phyloP scores from a whole-genome alignment of 495 filamentous ascomycete species.

The Viridothelium virens region DNA sequence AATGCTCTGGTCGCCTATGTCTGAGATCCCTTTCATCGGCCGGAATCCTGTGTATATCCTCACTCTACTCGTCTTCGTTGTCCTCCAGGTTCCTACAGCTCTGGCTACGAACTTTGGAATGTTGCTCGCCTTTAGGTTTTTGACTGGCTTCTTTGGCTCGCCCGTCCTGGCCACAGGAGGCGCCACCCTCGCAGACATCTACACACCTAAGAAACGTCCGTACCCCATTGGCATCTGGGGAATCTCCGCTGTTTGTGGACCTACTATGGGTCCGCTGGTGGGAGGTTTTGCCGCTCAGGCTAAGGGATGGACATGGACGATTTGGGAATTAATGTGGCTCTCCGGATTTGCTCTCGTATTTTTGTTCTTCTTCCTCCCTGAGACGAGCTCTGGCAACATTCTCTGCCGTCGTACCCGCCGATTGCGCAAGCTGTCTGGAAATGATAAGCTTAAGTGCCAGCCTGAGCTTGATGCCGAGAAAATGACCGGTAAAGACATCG shows the following conservation, averaged over 20 bases:
- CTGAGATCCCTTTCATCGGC: constrained; percentile 45
- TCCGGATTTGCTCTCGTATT: constrained; percentile 35
- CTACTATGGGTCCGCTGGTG: constrained; percentile 40
- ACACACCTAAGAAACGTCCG: constrained; percentile 31
- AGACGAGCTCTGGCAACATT: constrained; percentile 37
- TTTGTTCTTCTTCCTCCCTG: constrained; percentile 36
- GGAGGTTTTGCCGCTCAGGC: constrained; percentile 51
- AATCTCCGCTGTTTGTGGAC: constrained; percentile 35
- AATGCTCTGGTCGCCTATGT: constrained; percentile 45
- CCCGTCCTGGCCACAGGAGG: constrained; percentile 46
- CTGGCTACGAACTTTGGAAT: constrained; percentile 45
- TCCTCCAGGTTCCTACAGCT: constrained; percentile 44
- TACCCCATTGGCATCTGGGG: constrained; percentile 35
- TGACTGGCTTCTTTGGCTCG: constrained; percentile 47
- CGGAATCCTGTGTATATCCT: constrained; percentile 44
- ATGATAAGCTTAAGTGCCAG: constrained; percentile 33
- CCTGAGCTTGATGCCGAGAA: constrained; percentile 31
- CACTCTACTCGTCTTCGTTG: constrained; percentile 45
- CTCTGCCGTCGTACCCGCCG: constrained; percentile 34
- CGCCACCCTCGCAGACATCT: constrained; percentile 45
- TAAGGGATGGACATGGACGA: constrained; percentile 37
- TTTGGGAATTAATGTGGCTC: constrained; percentile 38
- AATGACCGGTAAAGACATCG: constrained; percentile 36
- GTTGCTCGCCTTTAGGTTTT: constrained; percentile 48
- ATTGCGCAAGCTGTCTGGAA: constrained; percentile 33